phyloP scores from a whole-genome alignment of 768 basidiomycete genomes.

The Naematelia encephala region DNA sequence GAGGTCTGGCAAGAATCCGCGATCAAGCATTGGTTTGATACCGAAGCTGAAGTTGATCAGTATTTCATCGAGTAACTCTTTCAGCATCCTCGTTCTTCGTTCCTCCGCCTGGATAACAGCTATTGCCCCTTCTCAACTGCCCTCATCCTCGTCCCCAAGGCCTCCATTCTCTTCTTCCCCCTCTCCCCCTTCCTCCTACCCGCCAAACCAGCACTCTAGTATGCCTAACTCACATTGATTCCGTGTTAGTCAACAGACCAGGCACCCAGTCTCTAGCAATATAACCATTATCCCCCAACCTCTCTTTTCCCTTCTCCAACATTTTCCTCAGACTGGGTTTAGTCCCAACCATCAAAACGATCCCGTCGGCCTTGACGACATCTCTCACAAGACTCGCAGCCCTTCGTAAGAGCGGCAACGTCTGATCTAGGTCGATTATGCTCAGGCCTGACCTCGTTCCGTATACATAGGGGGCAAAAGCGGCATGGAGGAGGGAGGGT shows the following conservation, averaged over 20 bases:
- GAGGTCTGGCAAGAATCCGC: slow-evolving; percentile 67
- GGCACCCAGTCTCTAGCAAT: slow-evolving; percentile 86
- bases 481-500: slow-evolving; percentile 69
- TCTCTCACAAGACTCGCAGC: slow-evolving; percentile 83
- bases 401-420: slow-evolving; percentile 82
- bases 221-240: slow-evolving; percentile 45
- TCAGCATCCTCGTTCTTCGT: neutral
- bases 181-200: neutral
- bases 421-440: slow-evolving; percentile 91
- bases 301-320: slow-evolving; percentile 72
- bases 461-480: slow-evolving; percentile 90
- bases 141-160: neutral
- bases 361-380: slow-evolving; percentile 74
- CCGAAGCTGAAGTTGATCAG: slow-evolving; percentile 44
- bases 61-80: neutral
- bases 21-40: slow-evolving; percentile 36
- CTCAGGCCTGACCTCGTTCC: slow-evolving; percentile 84
- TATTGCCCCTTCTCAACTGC: too few relatives aligned
- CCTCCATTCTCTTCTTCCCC: neutral
- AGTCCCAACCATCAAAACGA: slow-evolving; percentile 86
- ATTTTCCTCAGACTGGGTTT: slow-evolving; percentile 58
- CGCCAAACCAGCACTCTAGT: neutral
- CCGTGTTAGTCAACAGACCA: slow-evolving; percentile 82
- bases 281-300: slow-evolving; percentile 75
- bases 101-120: too few relatives aligned